Conservation (phyloP, 1,284 basidiomycete genomes). For the Ustilago vetiveriae region DNA sequence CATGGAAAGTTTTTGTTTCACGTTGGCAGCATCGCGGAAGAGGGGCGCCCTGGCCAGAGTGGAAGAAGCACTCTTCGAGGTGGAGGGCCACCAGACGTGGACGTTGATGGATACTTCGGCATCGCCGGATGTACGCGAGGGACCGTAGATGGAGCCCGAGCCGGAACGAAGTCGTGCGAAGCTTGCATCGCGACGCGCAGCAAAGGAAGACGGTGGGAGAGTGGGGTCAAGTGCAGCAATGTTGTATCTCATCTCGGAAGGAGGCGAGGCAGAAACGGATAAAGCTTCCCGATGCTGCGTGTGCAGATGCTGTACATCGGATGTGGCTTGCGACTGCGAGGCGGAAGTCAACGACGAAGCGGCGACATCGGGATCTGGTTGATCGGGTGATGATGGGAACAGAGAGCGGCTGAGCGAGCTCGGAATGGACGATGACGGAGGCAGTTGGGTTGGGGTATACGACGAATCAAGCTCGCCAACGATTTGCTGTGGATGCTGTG, state of each 20-base stretch:
- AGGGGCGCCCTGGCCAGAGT: slow-evolving; percentile 34
- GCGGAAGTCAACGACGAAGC: neutral
- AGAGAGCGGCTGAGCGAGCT: neutral
- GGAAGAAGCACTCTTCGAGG: slow-evolving; percentile 25
- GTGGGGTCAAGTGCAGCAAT: slow-evolving; percentile 6
- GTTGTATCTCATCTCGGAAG: slow-evolving; percentile 14
- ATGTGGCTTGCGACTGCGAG: neutral
- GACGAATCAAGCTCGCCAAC: too few relatives aligned
- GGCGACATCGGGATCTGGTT: neutral
- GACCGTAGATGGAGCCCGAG: slow-evolving; percentile 16
- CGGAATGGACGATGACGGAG: slow-evolving; percentile 11
- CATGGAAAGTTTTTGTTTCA: slow-evolving; percentile 46
- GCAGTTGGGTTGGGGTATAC: slow-evolving; percentile 10
- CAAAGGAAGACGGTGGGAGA: neutral
- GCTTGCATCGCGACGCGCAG: slow-evolving; percentile 8
- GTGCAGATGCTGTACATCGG: neutral
- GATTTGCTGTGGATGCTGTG: too few relatives aligned
- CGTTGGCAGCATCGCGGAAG: slow-evolving; percentile 40
- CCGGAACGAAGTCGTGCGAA: slow-evolving; percentile 29
- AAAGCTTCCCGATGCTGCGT: too few relatives aligned
- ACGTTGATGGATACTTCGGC: slow-evolving; percentile 32
- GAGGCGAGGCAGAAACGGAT: too few relatives aligned
- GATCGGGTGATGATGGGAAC: neutral
- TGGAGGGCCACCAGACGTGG: slow-evolving; percentile 34
- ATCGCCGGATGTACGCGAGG: slow-evolving; percentile 11